Base-by-base conservation (phyloP, 2,329 filamentous ascomycete genomes). In the Cytospora piceicola region DNA sequence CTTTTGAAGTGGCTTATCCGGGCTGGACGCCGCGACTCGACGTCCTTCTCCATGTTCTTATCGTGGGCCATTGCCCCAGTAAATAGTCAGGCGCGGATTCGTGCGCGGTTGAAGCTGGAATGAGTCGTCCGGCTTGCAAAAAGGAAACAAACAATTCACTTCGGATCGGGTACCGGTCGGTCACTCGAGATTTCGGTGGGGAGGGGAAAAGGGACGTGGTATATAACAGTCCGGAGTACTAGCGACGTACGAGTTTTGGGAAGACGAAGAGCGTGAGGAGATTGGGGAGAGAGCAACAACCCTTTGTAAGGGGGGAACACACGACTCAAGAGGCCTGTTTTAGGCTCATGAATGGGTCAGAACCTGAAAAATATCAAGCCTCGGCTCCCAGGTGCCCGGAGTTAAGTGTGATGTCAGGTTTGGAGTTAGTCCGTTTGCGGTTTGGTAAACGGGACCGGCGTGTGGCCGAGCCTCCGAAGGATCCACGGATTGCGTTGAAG, bases 1-100 rank as follows among this genome's bases (percentile, higher is more conserved):
- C 63, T 51, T 22, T 36, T 60, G 51, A 64, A 64, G n/a, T 64
- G 57, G 57, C 51, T 17, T 57, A 64, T 60, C 11, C 49, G 63
- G 39, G 36, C 49, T 12, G 56, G 51, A 7, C 56, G 56, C 24
- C 30, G 56, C 24, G 51, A n/a, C 22, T 59, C 51, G 14, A 51
- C 17, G 29, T 54, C 34, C 22, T 64, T 60, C n/a, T 49, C 63
- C 57, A 64, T 64, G 6, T 17, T 30, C 11, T 59, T 27, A 3
- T 30, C 22, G 24, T 55, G 53, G 36, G 54, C 24, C 54, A 57
- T 49, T 49, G 46, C 46, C 46, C 46, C 8, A 8, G n/a, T 20
- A n/a, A 24, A 12, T 22, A n/a, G 20, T 12, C n/a, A 22, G n/a
- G 46, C n/a, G n/a, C n/a, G n/a, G 15, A 8, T 49, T 5, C n/a